phyloP scores from a whole-genome alignment of 805 yeast species.

The Candida stauntonica region DNA sequence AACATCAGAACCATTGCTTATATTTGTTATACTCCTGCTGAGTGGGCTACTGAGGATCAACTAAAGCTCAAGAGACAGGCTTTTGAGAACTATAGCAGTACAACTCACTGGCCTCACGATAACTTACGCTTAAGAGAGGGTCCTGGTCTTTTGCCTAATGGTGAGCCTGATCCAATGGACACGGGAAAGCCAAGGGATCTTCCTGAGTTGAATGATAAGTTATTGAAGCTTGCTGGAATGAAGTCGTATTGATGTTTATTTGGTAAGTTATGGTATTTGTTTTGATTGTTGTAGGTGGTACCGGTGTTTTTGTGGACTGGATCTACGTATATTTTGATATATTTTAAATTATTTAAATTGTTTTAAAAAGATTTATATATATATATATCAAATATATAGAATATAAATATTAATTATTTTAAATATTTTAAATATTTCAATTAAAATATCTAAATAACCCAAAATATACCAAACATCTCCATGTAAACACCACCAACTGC shows the following conservation, averaged over 20 bases:
- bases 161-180: conserved; percentile 24
- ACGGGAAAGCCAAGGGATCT: conserved; percentile 23
- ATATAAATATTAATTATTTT: no score
- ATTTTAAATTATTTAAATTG: no score
- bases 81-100: conserved; percentile 26
- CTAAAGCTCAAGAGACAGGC: conserved; percentile 21
- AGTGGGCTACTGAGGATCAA: conserved; percentile 29
- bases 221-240: conserved; percentile 29
- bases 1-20: conserved; percentile 29
- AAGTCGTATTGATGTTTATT: conserved; percentile 7
- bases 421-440: no score
- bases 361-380: no score
- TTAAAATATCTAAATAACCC: no score
- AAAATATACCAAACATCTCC: no score
- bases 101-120: conserved; percentile 33
- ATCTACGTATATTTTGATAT: no score
- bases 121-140: conserved; percentile 19
- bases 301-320: no score
- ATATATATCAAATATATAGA: no score
- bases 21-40: conserved; percentile 30
- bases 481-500: no score
- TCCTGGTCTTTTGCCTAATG: conserved; percentile 18
- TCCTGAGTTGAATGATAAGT: conserved; percentile 27
- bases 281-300: no score
- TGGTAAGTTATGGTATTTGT: background rate